Evolutionary conservation across 495 filamentous ascomycete genomes (phyloP).

Genomic region (Neurospora intermedia): DNA sequence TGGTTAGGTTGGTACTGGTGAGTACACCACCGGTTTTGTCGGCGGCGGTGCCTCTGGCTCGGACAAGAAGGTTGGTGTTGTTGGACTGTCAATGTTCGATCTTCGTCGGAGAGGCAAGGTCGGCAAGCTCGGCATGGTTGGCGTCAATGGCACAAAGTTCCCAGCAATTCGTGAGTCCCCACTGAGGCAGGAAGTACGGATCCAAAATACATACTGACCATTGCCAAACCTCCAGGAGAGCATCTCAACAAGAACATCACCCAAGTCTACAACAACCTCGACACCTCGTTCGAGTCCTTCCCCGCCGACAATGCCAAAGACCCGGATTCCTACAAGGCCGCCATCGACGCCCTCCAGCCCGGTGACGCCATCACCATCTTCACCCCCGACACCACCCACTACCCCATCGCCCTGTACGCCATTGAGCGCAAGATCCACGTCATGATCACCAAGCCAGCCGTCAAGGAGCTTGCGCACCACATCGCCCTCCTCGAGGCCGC

Average conservation of each 20-base stretch:
- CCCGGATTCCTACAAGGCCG: slow-evolving; percentile 76
- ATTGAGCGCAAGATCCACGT: slow-evolving; percentile 81
- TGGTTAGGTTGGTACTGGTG: slow-evolving; percentile 69
- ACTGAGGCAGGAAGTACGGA: not conserved
- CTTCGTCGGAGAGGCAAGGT: slow-evolving; percentile 82
- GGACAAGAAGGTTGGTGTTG: slow-evolving; percentile 90
- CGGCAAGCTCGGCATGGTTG: slow-evolving; percentile 77
- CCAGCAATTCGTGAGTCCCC: slow-evolving; percentile 68
- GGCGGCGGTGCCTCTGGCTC: slow-evolving; percentile 65
- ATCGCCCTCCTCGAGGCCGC: slow-evolving; percentile 59
- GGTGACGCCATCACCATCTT: slow-evolving; percentile 94
- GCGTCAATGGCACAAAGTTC: slow-evolving; percentile 77
- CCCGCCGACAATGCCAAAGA: slow-evolving; percentile 62
- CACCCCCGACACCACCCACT: slow-evolving; percentile 90
- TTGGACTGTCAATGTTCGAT: slow-evolving; percentile 83
- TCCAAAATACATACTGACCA: not conserved
- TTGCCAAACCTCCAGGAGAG: slow-evolving; percentile 42
- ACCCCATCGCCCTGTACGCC: slow-evolving; percentile 87
- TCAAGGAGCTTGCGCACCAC: slow-evolving; percentile 73
- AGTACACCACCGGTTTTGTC: slow-evolving; percentile 91
- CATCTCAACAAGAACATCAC: slow-evolving; percentile 85
- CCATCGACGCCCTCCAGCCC: slow-evolving; percentile 72
- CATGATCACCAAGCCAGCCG: slow-evolving; percentile 91
- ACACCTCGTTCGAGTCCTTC: slow-evolving; percentile 72
- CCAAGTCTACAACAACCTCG: slow-evolving; percentile 75